Base-by-base conservation (phyloP, 2,329 filamentous ascomycete species). In the Xylaria digitata region DNA sequence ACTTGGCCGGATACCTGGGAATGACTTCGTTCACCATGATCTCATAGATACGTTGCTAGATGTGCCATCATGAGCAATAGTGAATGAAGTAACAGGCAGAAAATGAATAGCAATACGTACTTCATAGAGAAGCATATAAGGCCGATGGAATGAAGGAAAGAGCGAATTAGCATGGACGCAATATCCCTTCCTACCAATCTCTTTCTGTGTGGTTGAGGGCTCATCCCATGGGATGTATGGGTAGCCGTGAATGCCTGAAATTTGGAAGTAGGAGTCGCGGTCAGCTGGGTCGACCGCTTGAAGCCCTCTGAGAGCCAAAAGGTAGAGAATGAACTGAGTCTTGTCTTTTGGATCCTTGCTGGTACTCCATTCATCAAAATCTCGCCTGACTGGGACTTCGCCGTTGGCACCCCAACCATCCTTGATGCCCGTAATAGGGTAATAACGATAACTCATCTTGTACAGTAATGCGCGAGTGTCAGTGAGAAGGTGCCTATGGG, bases 21-120 rank as follows among this genome's bases (percentile, higher is more conserved):
- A 71, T 69, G 37, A 71, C 59, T 34, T 71, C 66, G n/a, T 71
- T 69, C 6, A 71, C 64, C 69, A 71, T 71, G 23, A 71, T 69
- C 46, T 71, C 69, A 30, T 71, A 69, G 19, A 71, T 53, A 58
- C 67, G 69, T 71, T 71, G 69, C 69, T 70, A 61, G n/a, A 43
- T 61, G 13, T 57, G 19, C 21, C 50, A 55, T 40, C 21, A 43
- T 67, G 34, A 68, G 62, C 48, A 19, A 50, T n/a, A 21, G 49
- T 21, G 26, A n/a, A 23, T 19, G 15, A 21, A 45, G 15, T n/a
- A 49, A 49, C 23, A 30, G 23, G 6, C 30, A 37, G 30, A 8
- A 42, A 17, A 23, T 26, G 26, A 19, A 26, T 40, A 8, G 13
- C 11, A 21, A 30, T 19, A 67, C 42, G 17, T 68, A 46, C 69